These are phyloP conservation scores for Lactarius pseudohatsudake DNA, from an alignment of 768 basidiomycete species.

Conservation along the genomic window DNA sequence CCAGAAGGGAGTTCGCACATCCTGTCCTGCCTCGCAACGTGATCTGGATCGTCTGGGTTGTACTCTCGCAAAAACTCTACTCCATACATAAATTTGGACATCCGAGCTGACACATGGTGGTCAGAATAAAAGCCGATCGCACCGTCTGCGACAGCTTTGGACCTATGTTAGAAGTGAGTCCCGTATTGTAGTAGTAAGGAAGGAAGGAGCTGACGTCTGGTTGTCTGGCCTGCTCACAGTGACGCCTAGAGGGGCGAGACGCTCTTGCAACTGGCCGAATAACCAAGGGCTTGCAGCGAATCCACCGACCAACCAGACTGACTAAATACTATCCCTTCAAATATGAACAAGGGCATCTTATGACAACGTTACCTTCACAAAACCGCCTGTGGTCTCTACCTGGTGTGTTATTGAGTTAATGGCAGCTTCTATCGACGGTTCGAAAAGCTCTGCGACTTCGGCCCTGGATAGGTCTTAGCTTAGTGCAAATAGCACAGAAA, in stretches of 20 bases:
- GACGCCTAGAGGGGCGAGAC: slow-evolving; percentile 53
- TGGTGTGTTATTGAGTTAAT: slow-evolving; percentile 67
- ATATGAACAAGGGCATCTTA: slow-evolving; percentile 2
- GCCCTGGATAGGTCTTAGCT: slow-evolving; percentile 30
- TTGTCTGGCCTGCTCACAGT: slow-evolving; percentile 74
- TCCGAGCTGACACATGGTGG: slow-evolving; percentile 78
- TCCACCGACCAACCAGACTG: slow-evolving; percentile 82
- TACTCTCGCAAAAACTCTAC: slow-evolving; percentile 75
- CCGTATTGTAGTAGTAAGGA: slow-evolving; percentile 5
- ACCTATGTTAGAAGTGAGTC: slow-evolving; percentile 42
- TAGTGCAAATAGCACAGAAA: background rate
- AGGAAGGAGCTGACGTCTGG: slow-evolving; percentile 56
- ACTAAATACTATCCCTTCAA: slow-evolving; percentile 40
- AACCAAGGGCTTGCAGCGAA: slow-evolving; percentile 84
- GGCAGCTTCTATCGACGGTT: slow-evolving; percentile 76
- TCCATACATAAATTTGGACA: slow-evolving; percentile 79
- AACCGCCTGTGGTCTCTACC: slow-evolving; percentile 64
- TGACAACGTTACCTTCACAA: slow-evolving; percentile 52
- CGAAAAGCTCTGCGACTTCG: slow-evolving; percentile 71
- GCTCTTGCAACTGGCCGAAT: slow-evolving; percentile 71
- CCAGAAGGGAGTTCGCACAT: slow-evolving; percentile 77
- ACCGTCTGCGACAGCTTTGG: slow-evolving; percentile 83
- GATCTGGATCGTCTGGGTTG: slow-evolving; percentile 64
- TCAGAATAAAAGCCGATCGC: slow-evolving; percentile 84
- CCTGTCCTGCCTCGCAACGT: slow-evolving; percentile 58